These are phyloP conservation scores for Thozetella sp. DNA, from an alignment of 495 filamentous ascomycete genomes.

Conservation along the genomic window DNA sequence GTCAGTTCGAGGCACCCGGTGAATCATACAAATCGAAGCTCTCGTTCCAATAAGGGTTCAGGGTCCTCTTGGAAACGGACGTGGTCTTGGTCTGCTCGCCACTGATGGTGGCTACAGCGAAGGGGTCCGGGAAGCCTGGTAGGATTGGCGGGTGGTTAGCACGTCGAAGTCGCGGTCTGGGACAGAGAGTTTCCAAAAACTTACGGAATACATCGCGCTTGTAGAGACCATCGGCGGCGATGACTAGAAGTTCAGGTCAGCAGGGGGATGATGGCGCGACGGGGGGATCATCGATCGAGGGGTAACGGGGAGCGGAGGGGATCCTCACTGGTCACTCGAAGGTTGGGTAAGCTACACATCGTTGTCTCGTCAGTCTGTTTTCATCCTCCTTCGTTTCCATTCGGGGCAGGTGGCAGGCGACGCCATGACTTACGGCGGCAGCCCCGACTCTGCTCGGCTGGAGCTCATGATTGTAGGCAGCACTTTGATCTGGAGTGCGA, in stretches of 20 bases:
- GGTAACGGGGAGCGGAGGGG: conserved; percentile 4
- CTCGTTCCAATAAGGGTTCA: conserved; percentile 99
- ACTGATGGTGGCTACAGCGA: conserved; percentile 93
- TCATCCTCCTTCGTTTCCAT: neutral
- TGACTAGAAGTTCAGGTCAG: conserved; percentile 62
- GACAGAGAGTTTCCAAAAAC: conserved; percentile 33
- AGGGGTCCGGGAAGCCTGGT: conserved; percentile 93
- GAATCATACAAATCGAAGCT: conserved; percentile 86
- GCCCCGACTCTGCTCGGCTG: conserved; percentile 28
- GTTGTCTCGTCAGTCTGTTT: conserved; percentile 15
- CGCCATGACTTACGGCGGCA: conserved; percentile 23
- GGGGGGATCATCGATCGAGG: neutral
- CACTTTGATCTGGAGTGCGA: conserved; percentile 1
- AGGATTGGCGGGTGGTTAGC: conserved; percentile 1
- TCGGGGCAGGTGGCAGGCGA: conserved; percentile 3
- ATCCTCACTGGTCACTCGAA: conserved; percentile 66
- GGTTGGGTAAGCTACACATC: conserved; percentile 55
- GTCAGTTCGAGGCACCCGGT: too few relatives aligned
- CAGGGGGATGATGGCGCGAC: conserved; percentile 4
- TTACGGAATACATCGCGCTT: conserved; percentile 98
- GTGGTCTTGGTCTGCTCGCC: conserved; percentile 98
- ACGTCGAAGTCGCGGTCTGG: neutral
- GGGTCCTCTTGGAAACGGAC: conserved; percentile 90
- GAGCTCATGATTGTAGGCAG: conserved; percentile 25
- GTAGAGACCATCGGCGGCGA: conserved; percentile 97